Base-by-base conservation (phyloP, 148 eudicot species). In the Amaranthus palmeri region DNA sequence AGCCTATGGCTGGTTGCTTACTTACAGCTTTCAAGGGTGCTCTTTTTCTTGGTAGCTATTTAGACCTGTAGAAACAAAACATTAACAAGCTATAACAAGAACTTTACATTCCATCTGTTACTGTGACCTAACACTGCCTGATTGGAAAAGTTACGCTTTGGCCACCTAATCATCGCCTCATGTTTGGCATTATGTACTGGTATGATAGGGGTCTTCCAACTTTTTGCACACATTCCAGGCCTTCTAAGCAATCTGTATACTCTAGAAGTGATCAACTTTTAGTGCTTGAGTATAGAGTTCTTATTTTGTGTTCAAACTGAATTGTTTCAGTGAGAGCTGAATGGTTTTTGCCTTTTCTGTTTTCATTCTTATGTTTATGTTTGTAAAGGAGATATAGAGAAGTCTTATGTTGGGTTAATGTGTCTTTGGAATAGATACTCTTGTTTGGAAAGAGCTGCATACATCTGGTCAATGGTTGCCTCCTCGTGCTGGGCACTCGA, bases 401-500 rank as follows among this genome's bases (percentile, higher is more conserved):
- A 15, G 13, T 65, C 56, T 67, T 62, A 72, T 13, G 2, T 54
- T 54, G 61, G 60, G 60, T 53, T 44, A 53, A 51, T 61, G 13
- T 72, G 47, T 68, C 60, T 76, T 75, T 10, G 36, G 42, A 68
- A 60, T 83, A 95, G 98, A 91, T 86, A 89, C 90, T 54, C 85
- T 95, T 84, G 83, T 79, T 58, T 95, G 98, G 98, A 78, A 72
- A 72, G 88, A 89, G 88, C 64, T 95, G 85, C 74, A 79, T 68
- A 86, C 91, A 74, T 80, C 84, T 36, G 98, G 98, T 67, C 92
- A 95, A 67, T 71, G 86, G 49, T 81, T 95, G 78, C 87, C 96
- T 58, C 97, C 98, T 64, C 92, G 98, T 81, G 98, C 89, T 78
- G 98, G 98, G 74, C 98, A 95, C 67, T 85, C 89, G 52, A 85